These are phyloP conservation scores for Spathaspora hagerdaliae DNA, from an alignment of 805 yeast genomes.

Conservation along the genomic window DNA sequence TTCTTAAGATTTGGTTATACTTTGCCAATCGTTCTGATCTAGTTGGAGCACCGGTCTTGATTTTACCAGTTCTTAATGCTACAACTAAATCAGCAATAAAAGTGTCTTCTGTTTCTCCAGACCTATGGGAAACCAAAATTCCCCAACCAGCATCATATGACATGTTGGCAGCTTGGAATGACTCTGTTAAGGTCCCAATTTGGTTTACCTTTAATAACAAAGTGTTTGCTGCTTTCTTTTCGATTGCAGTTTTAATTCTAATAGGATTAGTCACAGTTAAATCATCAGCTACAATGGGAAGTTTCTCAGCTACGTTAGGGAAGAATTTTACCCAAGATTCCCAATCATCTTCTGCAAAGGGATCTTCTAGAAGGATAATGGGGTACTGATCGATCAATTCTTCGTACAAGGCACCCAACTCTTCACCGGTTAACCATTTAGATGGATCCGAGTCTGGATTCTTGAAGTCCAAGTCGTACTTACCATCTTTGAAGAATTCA, in stretches of 20 bases:
- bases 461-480: constrained; percentile 98
- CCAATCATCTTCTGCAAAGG: constrained; percentile 99
- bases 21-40: constrained; percentile 99
- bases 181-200: constrained; percentile 94
- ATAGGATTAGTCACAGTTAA: constrained; percentile 97
- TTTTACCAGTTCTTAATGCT: constrained; percentile 97
- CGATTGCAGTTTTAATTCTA: constrained; percentile 93
- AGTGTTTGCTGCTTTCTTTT: constrained; percentile 93
- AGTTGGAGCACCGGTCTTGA: constrained; percentile 99
- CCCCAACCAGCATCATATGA: constrained; percentile 98
- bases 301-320: constrained; percentile 56
- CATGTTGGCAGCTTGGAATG: constrained; percentile 94
- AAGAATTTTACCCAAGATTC: constrained; percentile 92
- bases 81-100: constrained; percentile 97
- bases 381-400: constrained; percentile 85
- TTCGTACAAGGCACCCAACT: constrained; percentile 82
- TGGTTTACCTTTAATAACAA: constrained; percentile 97
- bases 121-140: constrained; percentile 99
- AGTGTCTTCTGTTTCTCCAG: constrained; percentile 99
- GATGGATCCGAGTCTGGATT: constrained; percentile 88
- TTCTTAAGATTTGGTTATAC: constrained; percentile 96
- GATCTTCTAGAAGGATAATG: constrained; percentile 97
- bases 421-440: constrained; percentile 85
- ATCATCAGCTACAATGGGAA: constrained; percentile 97
- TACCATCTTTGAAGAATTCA: constrained; percentile 95